Conservation (phyloP, 768 basidiomycete species). For the Candolleomyces efflorescens region DNA sequence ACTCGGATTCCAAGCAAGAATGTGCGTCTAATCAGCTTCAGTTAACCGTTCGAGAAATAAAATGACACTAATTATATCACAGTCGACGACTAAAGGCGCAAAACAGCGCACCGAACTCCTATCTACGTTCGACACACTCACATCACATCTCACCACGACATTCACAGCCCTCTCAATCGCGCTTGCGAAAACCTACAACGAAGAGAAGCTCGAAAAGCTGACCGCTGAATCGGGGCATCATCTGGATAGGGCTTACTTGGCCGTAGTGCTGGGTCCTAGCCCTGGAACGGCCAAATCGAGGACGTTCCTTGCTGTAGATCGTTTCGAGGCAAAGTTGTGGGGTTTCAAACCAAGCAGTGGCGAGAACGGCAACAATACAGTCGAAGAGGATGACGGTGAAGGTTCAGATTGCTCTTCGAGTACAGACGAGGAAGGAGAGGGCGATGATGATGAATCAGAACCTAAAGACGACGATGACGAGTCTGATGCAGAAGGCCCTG, state of each 20-base stretch:
- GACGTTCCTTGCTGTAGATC: conserved; percentile 61
- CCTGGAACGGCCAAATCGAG: conserved; percentile 55
- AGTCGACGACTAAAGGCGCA: conserved; percentile 44
- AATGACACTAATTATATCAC: background rate
- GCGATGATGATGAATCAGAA: conserved; percentile 14
- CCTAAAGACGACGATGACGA: conserved; percentile 8
- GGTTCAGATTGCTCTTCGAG: conserved; percentile 6
- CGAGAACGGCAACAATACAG: conserved; percentile 20
- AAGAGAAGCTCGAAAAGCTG: background rate
- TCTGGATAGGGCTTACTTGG: conserved; percentile 44
- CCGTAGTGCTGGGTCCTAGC: conserved; percentile 64
- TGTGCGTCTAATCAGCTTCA: conserved; percentile 23
- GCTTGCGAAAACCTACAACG: conserved; percentile 32
- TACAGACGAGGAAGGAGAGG: conserved; percentile 29
- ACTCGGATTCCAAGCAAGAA: conserved; percentile 46
- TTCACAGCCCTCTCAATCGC: conserved; percentile 71
- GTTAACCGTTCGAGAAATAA: background rate
- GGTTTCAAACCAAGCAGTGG: conserved; percentile 28
- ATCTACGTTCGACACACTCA: conserved; percentile 62
- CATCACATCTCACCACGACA: conserved; percentile 71
- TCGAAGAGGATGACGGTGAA: conserved; percentile 24
- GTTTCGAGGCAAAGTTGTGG: conserved; percentile 49
- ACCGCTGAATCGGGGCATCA: background rate
- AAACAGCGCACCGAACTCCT: conserved; percentile 63
- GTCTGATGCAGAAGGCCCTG: conserved; percentile 14